These are phyloP conservation scores for Monosporozyma solicola DNA, from an alignment of 805 yeast species.

Conservation along the genomic window DNA sequence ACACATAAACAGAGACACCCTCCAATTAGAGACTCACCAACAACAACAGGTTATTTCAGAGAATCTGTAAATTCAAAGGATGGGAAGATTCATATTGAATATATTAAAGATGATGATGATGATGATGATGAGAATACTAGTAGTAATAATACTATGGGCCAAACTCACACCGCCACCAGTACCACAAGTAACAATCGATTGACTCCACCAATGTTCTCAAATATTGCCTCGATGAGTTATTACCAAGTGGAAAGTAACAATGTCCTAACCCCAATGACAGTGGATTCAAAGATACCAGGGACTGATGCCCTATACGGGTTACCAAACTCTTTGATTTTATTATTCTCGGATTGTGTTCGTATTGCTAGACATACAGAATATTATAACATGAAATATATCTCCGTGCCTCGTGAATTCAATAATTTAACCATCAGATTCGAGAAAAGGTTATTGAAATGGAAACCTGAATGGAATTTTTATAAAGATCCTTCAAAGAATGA, in stretches of 20 bases:
- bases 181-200: background rate
- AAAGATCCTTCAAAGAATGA: slow-evolving; percentile 19
- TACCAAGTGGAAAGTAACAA: slow-evolving; percentile 26
- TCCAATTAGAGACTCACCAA: slow-evolving; percentile 1
- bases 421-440: slow-evolving; percentile 33
- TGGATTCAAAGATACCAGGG: slow-evolving; percentile 50
- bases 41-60: slow-evolving; percentile 11
- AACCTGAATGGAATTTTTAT: slow-evolving; percentile 60
- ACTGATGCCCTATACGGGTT: slow-evolving; percentile 78
- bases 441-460: slow-evolving; percentile 52
- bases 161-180: background rate
- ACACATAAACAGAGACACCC: background rate
- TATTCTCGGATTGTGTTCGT: slow-evolving; percentile 66
- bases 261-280: background rate
- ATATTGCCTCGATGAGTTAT: slow-evolving; percentile 33
- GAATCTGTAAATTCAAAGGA: slow-evolving; percentile 35
- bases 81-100: slow-evolving; percentile 42
- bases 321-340: slow-evolving; percentile 66
- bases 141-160: background rate
- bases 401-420: slow-evolving; percentile 19
- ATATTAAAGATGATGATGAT: slow-evolving; percentile 9
- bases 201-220: slow-evolving; percentile 35
- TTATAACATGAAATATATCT: slow-evolving; percentile 24
- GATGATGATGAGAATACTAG: background rate
- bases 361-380: slow-evolving; percentile 54